Conservation (phyloP, 306 rosid genomes). For the Rosa rugosa region DNA sequence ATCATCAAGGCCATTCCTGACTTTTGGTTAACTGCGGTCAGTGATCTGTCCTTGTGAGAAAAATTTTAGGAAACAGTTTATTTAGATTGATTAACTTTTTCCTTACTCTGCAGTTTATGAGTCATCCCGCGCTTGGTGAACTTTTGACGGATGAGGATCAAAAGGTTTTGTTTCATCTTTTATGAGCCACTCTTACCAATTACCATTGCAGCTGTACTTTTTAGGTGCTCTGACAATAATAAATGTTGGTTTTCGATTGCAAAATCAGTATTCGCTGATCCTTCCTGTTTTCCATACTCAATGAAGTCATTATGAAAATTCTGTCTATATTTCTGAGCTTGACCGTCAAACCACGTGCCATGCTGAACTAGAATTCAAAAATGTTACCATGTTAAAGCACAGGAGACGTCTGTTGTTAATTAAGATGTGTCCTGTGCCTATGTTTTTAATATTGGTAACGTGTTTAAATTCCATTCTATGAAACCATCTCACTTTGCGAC, state of each 20-base stretch:
- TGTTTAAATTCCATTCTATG: not conserved
- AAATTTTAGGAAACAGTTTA: not conserved
- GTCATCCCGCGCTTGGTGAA: conserved; percentile 73
- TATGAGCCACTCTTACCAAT: not conserved
- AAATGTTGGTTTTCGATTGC: not conserved
- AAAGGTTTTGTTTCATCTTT: conserved; percentile 46
- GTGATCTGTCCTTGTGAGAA: conserved; percentile 28
- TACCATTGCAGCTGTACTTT: not conserved
- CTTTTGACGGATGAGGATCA: conserved; percentile 84
- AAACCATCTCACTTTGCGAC: not conserved
- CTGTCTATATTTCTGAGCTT: not conserved
- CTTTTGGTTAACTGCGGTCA: conserved; percentile 90
- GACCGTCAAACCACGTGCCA: not conserved
- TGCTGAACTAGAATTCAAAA: not conserved
- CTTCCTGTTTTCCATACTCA: not conserved
- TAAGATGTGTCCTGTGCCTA: not conserved
- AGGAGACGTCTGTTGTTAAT: not conserved
- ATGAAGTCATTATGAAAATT: not conserved
- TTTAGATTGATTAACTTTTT: conserved; percentile 4
- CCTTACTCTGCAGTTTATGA: conserved; percentile 53
- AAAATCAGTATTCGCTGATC: not conserved
- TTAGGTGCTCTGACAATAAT: not conserved
- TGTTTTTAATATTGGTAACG: not conserved
- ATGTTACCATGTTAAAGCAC: not conserved
- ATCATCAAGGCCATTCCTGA: conserved; percentile 80